Evolutionary conservation across 2,329 filamentous ascomycete species (phyloP).

Genomic region (Zarea fungicola): DNA sequence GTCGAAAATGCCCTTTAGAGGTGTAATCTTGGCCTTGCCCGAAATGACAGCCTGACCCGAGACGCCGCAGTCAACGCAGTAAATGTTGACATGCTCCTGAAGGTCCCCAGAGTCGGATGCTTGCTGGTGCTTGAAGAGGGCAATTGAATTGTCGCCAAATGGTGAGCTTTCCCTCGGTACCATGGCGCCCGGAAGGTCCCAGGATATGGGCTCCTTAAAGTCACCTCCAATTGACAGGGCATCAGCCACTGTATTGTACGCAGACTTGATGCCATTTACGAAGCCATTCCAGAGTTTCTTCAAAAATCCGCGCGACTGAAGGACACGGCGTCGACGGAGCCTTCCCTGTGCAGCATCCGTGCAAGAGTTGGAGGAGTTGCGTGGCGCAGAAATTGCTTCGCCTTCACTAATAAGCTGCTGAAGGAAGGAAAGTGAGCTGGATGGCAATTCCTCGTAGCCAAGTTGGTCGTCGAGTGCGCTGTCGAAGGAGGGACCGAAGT

Average conservation of each 20-base stretch:
- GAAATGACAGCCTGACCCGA: slow-evolving; percentile 22
- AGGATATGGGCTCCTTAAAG: slow-evolving; percentile 19
- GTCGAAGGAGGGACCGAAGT: slow-evolving; percentile 24
- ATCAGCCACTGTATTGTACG: slow-evolving; percentile 5
- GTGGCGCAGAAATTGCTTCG: background rate
- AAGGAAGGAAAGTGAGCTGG: slow-evolving; percentile 16
- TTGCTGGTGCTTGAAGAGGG: slow-evolving; percentile 6
- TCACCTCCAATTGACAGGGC: slow-evolving; percentile 16
- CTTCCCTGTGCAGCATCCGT: background rate
- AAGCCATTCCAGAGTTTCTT: slow-evolving; percentile 2
- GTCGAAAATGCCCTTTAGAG: slow-evolving; percentile 21
- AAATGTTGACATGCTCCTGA: slow-evolving; percentile 22
- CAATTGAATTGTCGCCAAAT: slow-evolving; percentile 21
- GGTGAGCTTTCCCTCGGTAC: slow-evolving; percentile 21
- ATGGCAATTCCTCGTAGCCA: slow-evolving; percentile 18
- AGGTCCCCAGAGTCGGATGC: slow-evolving; percentile 10
- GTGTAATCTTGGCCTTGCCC: slow-evolving; percentile 22
- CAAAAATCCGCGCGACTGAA: background rate
- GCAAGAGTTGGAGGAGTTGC: background rate
- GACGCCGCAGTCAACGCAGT: slow-evolving; percentile 27
- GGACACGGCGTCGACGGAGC: background rate
- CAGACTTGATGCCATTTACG: slow-evolving; percentile 5
- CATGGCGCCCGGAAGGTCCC: slow-evolving; percentile 14
- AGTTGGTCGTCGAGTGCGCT: slow-evolving; percentile 22
- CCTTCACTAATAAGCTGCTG: slow-evolving; percentile 11